Evolutionary conservation across 148 eudicot species (phyloP), one percentile per base, ranked within the genome.

Genomic region (Diospyros kaki): DNA sequence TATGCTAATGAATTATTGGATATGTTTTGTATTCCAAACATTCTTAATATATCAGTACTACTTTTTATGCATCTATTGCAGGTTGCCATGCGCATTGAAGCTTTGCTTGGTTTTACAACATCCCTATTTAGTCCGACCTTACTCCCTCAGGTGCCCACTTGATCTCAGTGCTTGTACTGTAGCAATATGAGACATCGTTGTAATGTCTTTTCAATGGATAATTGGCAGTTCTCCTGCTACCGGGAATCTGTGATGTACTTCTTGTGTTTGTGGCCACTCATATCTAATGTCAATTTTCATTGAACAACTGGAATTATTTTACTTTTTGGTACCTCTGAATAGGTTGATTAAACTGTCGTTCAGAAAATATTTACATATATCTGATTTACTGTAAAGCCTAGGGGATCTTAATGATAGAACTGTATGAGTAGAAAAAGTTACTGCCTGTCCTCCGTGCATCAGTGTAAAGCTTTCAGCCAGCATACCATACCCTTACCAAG

Each of bases 21-120:
- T 65, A 65, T 14, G 14, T 28, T 58, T 14, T n/a, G 1, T 58
- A 4, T 58, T 28, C 59, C 11, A 1, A 39, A 43, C 59, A 54
- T 39, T 56, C 65, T 66, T 66, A 46, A 44, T 11, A 5, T 60
- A 70, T 12, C 53, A 44, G 13, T 66, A 55, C 61, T 6, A 12
- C 15, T 78, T 71, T 40, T 39, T 70, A 52, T 11, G 52, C 58
- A 9, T 3, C 39, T 67, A 44, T 38, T 80, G 78, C 86, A 89
- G 93, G 88, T 83, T 82, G 93, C 91, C 59, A 59, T 87, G 59
- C 89, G 85, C 46, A 78, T 89, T 48, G 93, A 87, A 84, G 93
- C 93, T 50, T 74, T 86, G 72, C 63, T 89, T 79, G 93, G 91
- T 64, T 79, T 82, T 76, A 72, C 73, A 52, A 64, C 66, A 28